A percentile compares a stretch with the other conserved stretches of the same genome.
Conservation (phyloP, 1,284 basidiomycete genomes). For the Chondrostereum purpureum region DNA sequence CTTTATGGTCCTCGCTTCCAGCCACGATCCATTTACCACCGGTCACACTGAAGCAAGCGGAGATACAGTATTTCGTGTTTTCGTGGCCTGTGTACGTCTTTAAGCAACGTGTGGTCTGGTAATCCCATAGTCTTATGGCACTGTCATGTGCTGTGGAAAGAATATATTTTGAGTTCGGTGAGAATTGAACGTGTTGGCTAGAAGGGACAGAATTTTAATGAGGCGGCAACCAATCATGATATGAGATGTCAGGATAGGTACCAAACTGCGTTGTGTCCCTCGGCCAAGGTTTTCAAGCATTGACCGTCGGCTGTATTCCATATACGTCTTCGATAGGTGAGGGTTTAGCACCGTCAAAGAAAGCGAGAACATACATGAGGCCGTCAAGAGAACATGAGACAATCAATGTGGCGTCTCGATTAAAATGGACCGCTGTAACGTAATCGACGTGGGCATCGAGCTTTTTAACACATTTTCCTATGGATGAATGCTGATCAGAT, state of each 20-base stretch:
- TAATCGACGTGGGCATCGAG: conserved; percentile 92
- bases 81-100: conserved; percentile 86
- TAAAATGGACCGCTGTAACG: conserved; percentile 92
- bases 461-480: conserved; percentile 76
- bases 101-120: conserved; percentile 84
- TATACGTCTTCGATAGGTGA: conserved; percentile 59
- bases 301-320: conserved; percentile 93
- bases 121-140: conserved; percentile 91
- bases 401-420: conserved; percentile 85
- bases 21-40: conserved; percentile 86
- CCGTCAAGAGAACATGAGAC: conserved; percentile 91
- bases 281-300: conserved; percentile 93
- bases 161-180: conserved; percentile 91
- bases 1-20: conserved; percentile 86
- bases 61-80: conserved; percentile 71
- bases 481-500: background rate
- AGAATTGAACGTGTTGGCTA: conserved; percentile 86
- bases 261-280: conserved; percentile 86
- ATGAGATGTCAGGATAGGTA: conserved; percentile 24
- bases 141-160: conserved; percentile 89
- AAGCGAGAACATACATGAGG: conserved; percentile 63
- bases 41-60: conserved; percentile 75
- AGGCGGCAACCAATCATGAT: conserved; percentile 10
- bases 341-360: conserved; percentile 4
- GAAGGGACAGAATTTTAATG: conserved; percentile 6